Evolutionary conservation across 345 rosid species (phyloP).

Genomic region (Pugionium cornutum): DNA sequence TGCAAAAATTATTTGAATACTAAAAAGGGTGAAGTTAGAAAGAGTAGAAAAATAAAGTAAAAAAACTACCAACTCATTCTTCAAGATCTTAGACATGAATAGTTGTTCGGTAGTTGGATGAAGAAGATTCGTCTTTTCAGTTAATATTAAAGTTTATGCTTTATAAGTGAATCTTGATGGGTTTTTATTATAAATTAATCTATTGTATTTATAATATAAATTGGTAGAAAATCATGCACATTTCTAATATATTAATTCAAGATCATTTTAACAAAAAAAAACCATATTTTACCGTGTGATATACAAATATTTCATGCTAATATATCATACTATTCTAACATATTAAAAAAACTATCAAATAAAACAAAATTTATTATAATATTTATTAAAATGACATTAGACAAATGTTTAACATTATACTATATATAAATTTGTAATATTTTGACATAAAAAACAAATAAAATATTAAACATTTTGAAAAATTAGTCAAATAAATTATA

Average conservation of each 20-base stretch:
- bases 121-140: slow-evolving; percentile 16
- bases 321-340: no score
- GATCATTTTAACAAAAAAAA: no score
- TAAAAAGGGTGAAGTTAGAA: background rate
- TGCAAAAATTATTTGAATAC: background rate
- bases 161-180: slow-evolving; percentile 21
- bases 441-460: background rate
- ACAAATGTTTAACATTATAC: no score
- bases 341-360: no score
- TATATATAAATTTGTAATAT: no score
- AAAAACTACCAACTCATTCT: slow-evolving; percentile 15
- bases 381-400: no score
- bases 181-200: background rate
- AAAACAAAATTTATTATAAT: no score
- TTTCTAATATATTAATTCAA: no score
- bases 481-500: no score
- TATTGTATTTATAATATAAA: background rate
- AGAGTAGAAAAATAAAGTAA: background rate
- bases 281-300: no score
- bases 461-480: no score
- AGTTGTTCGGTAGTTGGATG: slow-evolving; percentile 25
- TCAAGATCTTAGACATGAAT: slow-evolving; percentile 19
- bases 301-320: no score
- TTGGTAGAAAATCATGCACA: background rate
- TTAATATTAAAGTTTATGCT: slow-evolving; percentile 21